Evolutionary conservation across 2,329 filamentous ascomycete genomes (phyloP), one percentile per base, ranked within the genome.

Genomic region (Monilinia polystroma): DNA sequence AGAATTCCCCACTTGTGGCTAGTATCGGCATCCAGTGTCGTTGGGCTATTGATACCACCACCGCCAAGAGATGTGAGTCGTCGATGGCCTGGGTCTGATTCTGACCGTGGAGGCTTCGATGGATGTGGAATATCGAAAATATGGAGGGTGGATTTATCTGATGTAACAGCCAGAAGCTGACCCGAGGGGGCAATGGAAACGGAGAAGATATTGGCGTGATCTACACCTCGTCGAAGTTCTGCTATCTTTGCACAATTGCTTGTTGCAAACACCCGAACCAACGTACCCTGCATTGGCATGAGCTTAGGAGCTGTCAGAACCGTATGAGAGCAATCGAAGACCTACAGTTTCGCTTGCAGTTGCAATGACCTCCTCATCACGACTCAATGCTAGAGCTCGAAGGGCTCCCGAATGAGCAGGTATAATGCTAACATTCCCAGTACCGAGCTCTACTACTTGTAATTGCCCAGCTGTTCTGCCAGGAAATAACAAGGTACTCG

Each of bases 121-220:
- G 82, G 80, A 68, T 85, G 84, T 4, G 90, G 89, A 0, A 97
- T 83, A 75, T 98, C 93, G 76, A 97, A 99, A 49, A 99, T 85
- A 78, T 99, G 95, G 14, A 99, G 83, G 0, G 93, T 99, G 7
- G 92, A 93, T 79, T 98, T 99, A 81, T 99, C 95, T 1, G 93
- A 97, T 0, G 94, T 98, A 69, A 93, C 94, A 35, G 95, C 95
- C 14, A 98, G 84, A 75, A 93, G 85, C 54, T 84, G 86, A 63
- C 90, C 91, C 0, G 88, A 88, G 0, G 93, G 93, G 26, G 91
- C 96, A 77, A 99, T 95, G 14, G 90, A 89, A 14, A 99, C 82
- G 2, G 91, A 94, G 79, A 91, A 97, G 71, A 98, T 90, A 64
- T 88, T 87, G 20, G 95, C 93, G 47, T 88, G 90, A 74, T 99